Evolutionary conservation across 495 filamentous ascomycete genomes (phyloP), one percentile per base, ranked within the genome.

Genomic region (Penicillium ucsense): DNA sequence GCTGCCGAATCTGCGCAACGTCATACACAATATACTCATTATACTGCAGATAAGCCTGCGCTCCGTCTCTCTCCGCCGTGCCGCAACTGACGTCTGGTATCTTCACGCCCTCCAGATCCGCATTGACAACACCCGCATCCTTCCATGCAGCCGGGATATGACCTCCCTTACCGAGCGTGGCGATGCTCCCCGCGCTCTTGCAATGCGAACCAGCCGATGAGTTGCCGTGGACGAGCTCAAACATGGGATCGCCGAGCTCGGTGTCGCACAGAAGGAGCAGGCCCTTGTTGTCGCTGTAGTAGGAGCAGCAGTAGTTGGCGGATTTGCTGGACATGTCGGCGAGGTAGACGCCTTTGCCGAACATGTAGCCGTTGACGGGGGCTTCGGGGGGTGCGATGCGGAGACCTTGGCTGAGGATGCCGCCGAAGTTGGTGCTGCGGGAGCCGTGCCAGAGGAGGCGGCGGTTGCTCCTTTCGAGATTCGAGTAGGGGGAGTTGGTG

Each of bases 261-360:
- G 82, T 85, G 46, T 92, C 86, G 61, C 87, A 90, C 2, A 92
- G 79, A 11, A 94, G 72, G 29, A 86, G 60, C 1, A 83, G 64
- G 4, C 79, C 83, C 67, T 76, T 81, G 8, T 71, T 68, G 7
- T 73, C 79, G 38, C 73, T 74, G 51, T 76, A 74, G 5, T 63
- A 63, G 4, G 76, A 55, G 3, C 61, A 75, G 61, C 87, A 92
- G 67, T 94, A 95, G 50, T 80, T 78, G 20, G 88, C 87, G 4
- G 83, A 88, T 63, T 89, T 86, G 61, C 68, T 78, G 51, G 79
- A 83, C 65, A 86, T 85, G 56, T 95, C 89, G 8, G 89, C 88
- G 2, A 94, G 72, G 59, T 95, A 94, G 38, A 94, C 81, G n/a
- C 89, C 89, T 49, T 92, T 90, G 52, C 84, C 88, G 52, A 92